Evolutionary conservation across 2,329 filamentous ascomycete genomes (phyloP).

Genomic region (Diaporthe destruens): DNA sequence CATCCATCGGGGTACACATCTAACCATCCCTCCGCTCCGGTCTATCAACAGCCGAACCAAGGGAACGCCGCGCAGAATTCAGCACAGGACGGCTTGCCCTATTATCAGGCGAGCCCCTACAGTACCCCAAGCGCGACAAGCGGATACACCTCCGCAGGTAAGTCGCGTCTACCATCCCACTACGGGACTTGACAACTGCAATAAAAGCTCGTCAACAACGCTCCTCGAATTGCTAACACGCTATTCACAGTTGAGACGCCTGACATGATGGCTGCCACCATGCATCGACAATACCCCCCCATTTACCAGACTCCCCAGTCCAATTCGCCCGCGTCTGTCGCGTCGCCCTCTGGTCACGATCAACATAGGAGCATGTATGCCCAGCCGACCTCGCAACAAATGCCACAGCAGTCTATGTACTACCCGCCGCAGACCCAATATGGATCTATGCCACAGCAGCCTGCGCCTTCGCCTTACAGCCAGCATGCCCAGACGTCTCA

Average conservation of each 20-base stretch:
- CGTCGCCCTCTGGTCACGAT: slow-evolving; percentile 89
- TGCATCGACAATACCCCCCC: slow-evolving; percentile 87
- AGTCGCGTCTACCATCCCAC: slow-evolving; percentile 52
- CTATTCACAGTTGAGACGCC: slow-evolving; percentile 61
- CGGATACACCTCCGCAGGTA: slow-evolving; percentile 90
- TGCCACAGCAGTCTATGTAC: slow-evolving; percentile 87
- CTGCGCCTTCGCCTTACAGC: slow-evolving; percentile 70
- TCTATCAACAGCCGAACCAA: slow-evolving; percentile 77
- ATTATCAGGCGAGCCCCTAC: slow-evolving; percentile 84
- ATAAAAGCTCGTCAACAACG: not conserved
- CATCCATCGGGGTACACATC: slow-evolving; percentile 78
- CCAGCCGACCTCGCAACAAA: slow-evolving; percentile 77
- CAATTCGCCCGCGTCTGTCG: slow-evolving; percentile 92
- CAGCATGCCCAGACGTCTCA: slow-evolving; percentile 68
- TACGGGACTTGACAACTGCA: slow-evolving; percentile 23
- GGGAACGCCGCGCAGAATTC: slow-evolving; percentile 71
- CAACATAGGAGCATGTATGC: slow-evolving; percentile 90
- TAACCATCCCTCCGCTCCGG: slow-evolving; percentile 70
- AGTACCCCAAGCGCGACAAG: slow-evolving; percentile 84
- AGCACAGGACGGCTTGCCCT: slow-evolving; percentile 77
- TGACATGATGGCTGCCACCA: slow-evolving; percentile 76
- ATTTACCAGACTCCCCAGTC: slow-evolving; percentile 97
- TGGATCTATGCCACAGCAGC: slow-evolving; percentile 75
- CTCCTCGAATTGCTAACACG: not conserved
- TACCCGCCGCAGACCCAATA: slow-evolving; percentile 73